Conservation (phyloP, 176 grass and related monocot genomes). For the Alloteropsis semialata region DNA sequence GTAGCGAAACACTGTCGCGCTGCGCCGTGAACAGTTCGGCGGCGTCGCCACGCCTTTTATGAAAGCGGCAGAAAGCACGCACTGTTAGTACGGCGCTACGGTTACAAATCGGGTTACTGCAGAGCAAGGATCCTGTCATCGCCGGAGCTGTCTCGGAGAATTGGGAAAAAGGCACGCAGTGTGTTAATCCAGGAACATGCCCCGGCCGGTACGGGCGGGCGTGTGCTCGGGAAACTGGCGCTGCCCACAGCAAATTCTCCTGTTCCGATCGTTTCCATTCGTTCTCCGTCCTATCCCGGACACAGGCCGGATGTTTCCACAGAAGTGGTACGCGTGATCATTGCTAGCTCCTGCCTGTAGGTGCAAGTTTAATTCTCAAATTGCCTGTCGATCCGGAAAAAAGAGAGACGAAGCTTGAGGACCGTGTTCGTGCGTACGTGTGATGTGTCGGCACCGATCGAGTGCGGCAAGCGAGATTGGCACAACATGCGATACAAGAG, state of each 20-base stretch:
- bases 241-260: background rate
- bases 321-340: constrained; percentile 18
- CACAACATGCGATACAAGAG: background rate
- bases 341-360: background rate
- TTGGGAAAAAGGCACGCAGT: background rate
- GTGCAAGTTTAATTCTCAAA: background rate
- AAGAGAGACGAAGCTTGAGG: background rate
- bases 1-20: background rate
- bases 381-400: background rate
- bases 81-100: background rate
- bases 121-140: background rate
- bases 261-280: background rate
- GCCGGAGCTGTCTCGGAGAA: background rate
- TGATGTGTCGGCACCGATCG: background rate
- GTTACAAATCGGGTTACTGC: background rate
- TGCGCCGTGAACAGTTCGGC: background rate
- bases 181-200: background rate
- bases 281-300: background rate
- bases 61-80: background rate
- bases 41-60: background rate
- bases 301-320: background rate
- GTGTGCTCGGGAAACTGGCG: too few relatives aligned
- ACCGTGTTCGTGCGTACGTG: background rate
- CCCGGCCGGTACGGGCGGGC: background rate
- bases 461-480: background rate